Conservation (phyloP, 768 basidiomycete genomes). For the Serendipita vermifera region DNA sequence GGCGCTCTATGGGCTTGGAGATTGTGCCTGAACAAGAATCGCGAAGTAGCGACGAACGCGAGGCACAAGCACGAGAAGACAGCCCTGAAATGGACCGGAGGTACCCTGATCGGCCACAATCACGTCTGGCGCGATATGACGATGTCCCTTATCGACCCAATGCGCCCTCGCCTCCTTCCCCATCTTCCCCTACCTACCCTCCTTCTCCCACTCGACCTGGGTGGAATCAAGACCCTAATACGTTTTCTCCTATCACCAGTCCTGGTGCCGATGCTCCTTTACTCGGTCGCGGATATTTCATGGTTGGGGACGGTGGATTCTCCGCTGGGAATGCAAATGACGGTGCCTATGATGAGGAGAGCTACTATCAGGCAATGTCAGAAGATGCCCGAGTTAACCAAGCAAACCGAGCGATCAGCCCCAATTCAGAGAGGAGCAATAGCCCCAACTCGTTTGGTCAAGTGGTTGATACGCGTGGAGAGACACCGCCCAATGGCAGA, state of each 20-base stretch:
- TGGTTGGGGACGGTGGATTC: conserved; percentile 3
- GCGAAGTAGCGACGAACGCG: neutral
- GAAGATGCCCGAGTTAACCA: neutral
- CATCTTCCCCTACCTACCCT: neutral
- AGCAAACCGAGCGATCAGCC: neutral
- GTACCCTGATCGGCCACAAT: neutral
- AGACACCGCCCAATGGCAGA: no score
- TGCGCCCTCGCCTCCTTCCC: neutral
- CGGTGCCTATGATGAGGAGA: conserved; percentile 3
- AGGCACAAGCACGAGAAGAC: neutral
- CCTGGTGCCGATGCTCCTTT: neutral
- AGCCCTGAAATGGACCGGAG: neutral
- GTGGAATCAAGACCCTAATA: neutral
- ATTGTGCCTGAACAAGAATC: neutral
- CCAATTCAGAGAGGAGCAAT: neutral
- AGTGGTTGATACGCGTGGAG: no score
- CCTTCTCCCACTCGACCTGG: neutral
- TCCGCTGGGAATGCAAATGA: neutral
- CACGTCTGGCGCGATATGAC: neutral
- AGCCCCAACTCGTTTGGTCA: conserved; percentile 4
- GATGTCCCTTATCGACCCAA: neutral
- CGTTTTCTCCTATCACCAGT: neutral
- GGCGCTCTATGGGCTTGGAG: neutral
- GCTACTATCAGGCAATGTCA: neutral
- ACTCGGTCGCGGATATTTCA: neutral